Percentiles rank a stretch among this genome's conserved stretches.
phyloP scores from a whole-genome alignment of 2,329 filamentous ascomycete genomes.

The Drechslerella stenobrocha region DNA sequence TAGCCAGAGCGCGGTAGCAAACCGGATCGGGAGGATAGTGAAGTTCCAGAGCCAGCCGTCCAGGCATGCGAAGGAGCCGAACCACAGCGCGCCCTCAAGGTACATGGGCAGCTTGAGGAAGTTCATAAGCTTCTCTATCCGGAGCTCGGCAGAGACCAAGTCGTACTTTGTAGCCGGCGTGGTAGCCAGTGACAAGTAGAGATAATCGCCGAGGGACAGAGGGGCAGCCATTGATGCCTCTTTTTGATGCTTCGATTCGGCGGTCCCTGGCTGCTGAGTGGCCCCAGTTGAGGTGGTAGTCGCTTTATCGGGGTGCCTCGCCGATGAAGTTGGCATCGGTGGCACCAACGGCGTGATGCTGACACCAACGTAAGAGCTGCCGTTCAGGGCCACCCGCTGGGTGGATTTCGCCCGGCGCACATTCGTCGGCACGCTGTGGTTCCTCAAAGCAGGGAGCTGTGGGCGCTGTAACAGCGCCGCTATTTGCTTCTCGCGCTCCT shows the following conservation, averaged over 20 bases:
- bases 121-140: slow-evolving; percentile 87
- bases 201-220: slow-evolving; percentile 43
- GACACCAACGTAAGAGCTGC: slow-evolving; percentile 23
- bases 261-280: slow-evolving; percentile 2
- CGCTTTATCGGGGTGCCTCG: slow-evolving; percentile 22
- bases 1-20: slow-evolving; percentile 76
- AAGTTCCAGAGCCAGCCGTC: slow-evolving; percentile 97
- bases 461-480: slow-evolving; percentile 10
- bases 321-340: slow-evolving; percentile 12
- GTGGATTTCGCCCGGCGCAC: slow-evolving; percentile 36
- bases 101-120: slow-evolving; percentile 79
- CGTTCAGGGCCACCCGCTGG: slow-evolving; percentile 29
- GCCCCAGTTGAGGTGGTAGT: slow-evolving; percentile 6
- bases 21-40: slow-evolving; percentile 88
- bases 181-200: slow-evolving; percentile 34
- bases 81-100: slow-evolving; percentile 80
- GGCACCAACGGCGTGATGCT: slow-evolving; percentile 29
- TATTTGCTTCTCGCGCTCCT: slow-evolving; percentile 14
- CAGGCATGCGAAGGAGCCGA: slow-evolving; percentile 86
- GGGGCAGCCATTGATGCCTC: slow-evolving; percentile 26
- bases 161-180: slow-evolving; percentile 45
- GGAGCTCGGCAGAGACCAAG: slow-evolving; percentile 80
- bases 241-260: slow-evolving; percentile 14
- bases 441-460: slow-evolving; percentile 23
- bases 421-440: slow-evolving; percentile 33